phyloP scores from a whole-genome alignment of 169 alveolate species.

The Plasmodium blacklocki region DNA sequence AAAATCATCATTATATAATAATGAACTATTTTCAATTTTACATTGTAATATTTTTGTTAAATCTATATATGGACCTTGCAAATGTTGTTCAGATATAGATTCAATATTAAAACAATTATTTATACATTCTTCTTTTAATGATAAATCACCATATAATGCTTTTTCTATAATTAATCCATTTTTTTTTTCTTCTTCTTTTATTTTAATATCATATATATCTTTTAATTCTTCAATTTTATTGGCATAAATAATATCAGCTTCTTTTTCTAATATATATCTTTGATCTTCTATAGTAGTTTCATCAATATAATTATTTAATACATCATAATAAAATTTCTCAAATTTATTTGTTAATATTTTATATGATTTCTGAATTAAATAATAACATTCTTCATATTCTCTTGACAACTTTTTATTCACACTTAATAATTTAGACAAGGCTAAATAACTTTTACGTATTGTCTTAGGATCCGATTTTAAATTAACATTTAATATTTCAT shows the following conservation, averaged over 20 bases:
- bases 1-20: constrained; percentile 48
- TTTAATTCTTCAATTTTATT: constrained; percentile 61
- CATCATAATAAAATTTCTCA: constrained; percentile 67
- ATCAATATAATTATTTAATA: constrained; percentile 48
- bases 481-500: constrained; percentile 41
- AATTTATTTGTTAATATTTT: constrained; percentile 36
- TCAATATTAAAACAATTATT: constrained; percentile 41
- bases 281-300: constrained; percentile 17
- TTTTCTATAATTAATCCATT: constrained; percentile 65
- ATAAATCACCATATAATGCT: constrained; percentile 58
- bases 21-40: constrained; percentile 51
- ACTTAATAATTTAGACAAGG: constrained; percentile 35
- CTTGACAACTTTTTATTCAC: constrained; percentile 54
- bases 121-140: constrained; percentile 50
- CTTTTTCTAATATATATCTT: constrained; percentile 24
- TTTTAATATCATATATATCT: constrained; percentile 14
- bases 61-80: constrained; percentile 63
- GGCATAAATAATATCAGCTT: constrained; percentile 32
- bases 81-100: constrained; percentile 37
- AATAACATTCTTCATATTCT: constrained; percentile 60
- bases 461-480: constrained; percentile 30
- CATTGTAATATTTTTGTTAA: constrained; percentile 49
- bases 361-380: constrained; percentile 45
- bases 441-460: constrained; percentile 56
- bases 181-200: constrained; percentile 33